Conservation (phyloP, 2,329 filamentous ascomycete species). For the Aureobasidium sp. region DNA sequence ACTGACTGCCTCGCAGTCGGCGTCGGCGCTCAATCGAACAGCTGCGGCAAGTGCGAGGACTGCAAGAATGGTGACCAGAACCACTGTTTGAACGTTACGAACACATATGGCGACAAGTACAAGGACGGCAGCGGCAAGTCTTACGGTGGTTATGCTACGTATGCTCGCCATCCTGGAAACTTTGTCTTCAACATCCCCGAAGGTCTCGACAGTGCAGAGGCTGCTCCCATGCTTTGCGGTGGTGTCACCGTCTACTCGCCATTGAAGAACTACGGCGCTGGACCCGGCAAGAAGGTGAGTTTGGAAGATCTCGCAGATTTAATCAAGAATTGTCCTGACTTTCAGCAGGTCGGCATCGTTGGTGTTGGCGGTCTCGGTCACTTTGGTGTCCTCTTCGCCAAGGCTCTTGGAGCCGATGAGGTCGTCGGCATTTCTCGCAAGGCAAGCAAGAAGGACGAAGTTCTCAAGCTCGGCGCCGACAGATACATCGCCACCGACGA, state of each 20-base stretch:
- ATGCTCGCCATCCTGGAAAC: conserved; percentile 47
- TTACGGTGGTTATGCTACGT: conserved; percentile 55
- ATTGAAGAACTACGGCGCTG: conserved; percentile 56
- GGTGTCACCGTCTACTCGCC: conserved; percentile 68
- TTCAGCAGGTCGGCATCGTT: conserved; percentile 54
- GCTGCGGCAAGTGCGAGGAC: conserved; percentile 44
- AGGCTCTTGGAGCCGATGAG: conserved; percentile 61
- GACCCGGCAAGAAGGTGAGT: conserved; percentile 51
- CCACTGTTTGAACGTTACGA: conserved; percentile 24
- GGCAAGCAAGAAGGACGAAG: conserved; percentile 51
- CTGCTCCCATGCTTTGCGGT: conserved; percentile 66
- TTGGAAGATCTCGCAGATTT: background rate
- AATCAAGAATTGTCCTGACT: background rate
- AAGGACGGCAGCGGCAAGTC: conserved; percentile 45
- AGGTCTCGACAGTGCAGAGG: conserved; percentile 39
- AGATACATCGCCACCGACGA: conserved; percentile 49
- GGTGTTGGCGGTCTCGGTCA: conserved; percentile 65
- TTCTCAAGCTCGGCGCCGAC: conserved; percentile 53
- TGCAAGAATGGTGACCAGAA: conserved; percentile 34
- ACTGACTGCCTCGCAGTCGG: conserved; percentile 30
- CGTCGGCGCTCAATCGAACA: conserved; percentile 42
- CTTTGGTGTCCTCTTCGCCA: conserved; percentile 62
- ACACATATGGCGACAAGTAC: conserved; percentile 28
- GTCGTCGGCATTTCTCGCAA: conserved; percentile 57
- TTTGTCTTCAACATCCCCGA: conserved; percentile 53